Percentiles rank a stretch among this genome's conserved stretches.
Evolutionary conservation across 768 basidiomycete genomes (phyloP).

Genomic region (Lentinula lateritia): DNA sequence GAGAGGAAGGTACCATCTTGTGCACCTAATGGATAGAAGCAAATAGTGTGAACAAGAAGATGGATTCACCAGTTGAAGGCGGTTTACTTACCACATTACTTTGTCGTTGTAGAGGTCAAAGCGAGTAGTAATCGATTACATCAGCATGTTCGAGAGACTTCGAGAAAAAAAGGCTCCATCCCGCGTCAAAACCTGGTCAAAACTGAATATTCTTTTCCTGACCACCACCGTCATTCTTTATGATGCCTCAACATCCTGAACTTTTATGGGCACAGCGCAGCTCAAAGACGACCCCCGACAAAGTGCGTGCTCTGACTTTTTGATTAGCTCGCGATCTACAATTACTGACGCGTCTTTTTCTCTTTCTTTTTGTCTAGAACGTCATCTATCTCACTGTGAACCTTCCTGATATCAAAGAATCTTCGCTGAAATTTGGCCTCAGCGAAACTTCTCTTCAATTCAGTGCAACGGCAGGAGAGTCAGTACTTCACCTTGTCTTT

Average conservation of each 20-base stretch:
- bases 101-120: neutral
- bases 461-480: slow-evolving; percentile 64
- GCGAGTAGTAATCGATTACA: neutral
- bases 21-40: slow-evolving; percentile 52
- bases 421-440: slow-evolving; percentile 55
- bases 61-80: neutral
- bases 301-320: slow-evolving; percentile 39
- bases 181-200: slow-evolving; percentile 7
- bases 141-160: slow-evolving; percentile 24
- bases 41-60: neutral
- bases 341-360: slow-evolving; percentile 13
- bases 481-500: slow-evolving; percentile 17
- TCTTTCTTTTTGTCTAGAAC: slow-evolving; percentile 50
- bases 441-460: slow-evolving; percentile 55
- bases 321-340: neutral
- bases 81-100: neutral
- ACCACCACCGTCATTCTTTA: slow-evolving; percentile 14
- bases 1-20: slow-evolving; percentile 79
- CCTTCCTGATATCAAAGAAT: slow-evolving; percentile 63
- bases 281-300: slow-evolving; percentile 54
- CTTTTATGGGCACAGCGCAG: slow-evolving; percentile 94
- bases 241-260: slow-evolving; percentile 68
- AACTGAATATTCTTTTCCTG: slow-evolving; percentile 5
- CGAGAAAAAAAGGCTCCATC: slow-evolving; percentile 28
- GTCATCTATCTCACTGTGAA: slow-evolving; percentile 82